Evolutionary conservation across 2,329 filamentous ascomycete genomes (phyloP).

Genomic region (Colletotrichum scovillei): DNA sequence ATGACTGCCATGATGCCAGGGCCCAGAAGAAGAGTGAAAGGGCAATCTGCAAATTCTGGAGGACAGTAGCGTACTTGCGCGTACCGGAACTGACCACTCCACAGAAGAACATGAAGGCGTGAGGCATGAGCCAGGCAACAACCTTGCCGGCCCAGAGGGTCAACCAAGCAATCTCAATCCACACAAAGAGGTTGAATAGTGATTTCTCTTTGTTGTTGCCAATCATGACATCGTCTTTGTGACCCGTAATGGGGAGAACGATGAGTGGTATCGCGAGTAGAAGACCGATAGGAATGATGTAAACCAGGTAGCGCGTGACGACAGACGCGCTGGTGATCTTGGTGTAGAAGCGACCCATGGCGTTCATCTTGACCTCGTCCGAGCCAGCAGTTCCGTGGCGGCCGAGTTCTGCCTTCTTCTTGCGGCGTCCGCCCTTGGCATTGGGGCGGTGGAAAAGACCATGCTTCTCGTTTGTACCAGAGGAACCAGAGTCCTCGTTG

Average conservation of each 20-base stretch:
- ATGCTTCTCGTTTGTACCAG: constrained; percentile 58
- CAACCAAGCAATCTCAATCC: constrained; percentile 77
- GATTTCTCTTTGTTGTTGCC: constrained; percentile 56
- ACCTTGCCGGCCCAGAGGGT: constrained; percentile 76
- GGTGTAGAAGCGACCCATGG: constrained; percentile 73
- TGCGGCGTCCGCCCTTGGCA: constrained; percentile 59
- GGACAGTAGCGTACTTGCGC: constrained; percentile 75
- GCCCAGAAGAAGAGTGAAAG: constrained; percentile 78
- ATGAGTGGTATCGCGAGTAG: constrained; percentile 72
- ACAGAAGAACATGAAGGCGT: constrained; percentile 74
- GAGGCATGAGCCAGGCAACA: constrained; percentile 69
- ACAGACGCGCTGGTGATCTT: constrained; percentile 73
- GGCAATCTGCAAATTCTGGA: constrained; percentile 73
- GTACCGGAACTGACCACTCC: constrained; percentile 77
- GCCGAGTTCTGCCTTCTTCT: constrained; percentile 56
- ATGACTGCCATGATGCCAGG: constrained; percentile 71
- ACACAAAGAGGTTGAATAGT: constrained; percentile 72
- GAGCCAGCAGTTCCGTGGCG: constrained; percentile 57
- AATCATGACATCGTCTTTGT: constrained; percentile 50
- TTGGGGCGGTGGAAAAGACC: constrained; percentile 51
- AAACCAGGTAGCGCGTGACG: constrained; percentile 74
- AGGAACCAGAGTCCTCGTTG: constrained; percentile 45
- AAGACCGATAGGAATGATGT: constrained; percentile 72
- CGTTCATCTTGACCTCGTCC: constrained; percentile 69
- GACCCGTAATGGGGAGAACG: constrained; percentile 59